phyloP scores from a whole-genome alignment of 2,329 filamentous ascomycete genomes.

The Fusarium sp. region DNA sequence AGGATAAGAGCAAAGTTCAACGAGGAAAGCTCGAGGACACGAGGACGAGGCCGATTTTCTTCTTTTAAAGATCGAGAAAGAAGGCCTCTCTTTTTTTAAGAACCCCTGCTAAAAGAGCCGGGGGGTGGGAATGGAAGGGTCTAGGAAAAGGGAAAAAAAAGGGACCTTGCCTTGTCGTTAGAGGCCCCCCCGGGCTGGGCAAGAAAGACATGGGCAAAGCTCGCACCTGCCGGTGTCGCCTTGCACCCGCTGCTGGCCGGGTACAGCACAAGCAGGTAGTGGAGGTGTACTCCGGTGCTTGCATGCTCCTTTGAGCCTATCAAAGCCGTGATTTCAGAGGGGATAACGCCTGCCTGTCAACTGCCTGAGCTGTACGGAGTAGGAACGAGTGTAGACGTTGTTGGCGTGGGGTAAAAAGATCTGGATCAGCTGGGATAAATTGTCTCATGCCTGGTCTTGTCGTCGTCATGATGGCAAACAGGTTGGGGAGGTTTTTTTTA shows the following conservation, averaged over 20 bases:
- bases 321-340: not conserved
- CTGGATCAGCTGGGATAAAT: not conserved
- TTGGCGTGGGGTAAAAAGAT: not conserved
- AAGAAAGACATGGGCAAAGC: conserved; percentile 24
- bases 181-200: conserved; percentile 11
- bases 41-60: not conserved
- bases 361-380: not conserved
- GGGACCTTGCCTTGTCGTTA: conserved; percentile 14
- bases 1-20: not conserved
- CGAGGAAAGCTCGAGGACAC: not conserved
- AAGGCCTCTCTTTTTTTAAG: conserved; percentile 25
- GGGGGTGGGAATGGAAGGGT: conserved; percentile 15
- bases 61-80: conserved; percentile 18
- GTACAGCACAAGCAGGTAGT: not conserved
- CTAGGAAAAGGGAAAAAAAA: conserved; percentile 11
- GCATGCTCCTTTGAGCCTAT: conserved; percentile 13
- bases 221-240: conserved; percentile 23
- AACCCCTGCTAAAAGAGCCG: conserved; percentile 8
- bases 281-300: not conserved
- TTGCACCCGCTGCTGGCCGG: conserved; percentile 30
- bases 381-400: not conserved
- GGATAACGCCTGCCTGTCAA: conserved; percentile 6
- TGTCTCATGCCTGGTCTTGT: not conserved
- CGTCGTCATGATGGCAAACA: not conserved
- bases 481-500: not conserved